A percentile compares a stretch with the other conserved stretches of the same genome.
These are phyloP conservation scores for Cantharellus cinnabarinus DNA, from an alignment of 768 basidiomycete species.

Conservation along the genomic window DNA sequence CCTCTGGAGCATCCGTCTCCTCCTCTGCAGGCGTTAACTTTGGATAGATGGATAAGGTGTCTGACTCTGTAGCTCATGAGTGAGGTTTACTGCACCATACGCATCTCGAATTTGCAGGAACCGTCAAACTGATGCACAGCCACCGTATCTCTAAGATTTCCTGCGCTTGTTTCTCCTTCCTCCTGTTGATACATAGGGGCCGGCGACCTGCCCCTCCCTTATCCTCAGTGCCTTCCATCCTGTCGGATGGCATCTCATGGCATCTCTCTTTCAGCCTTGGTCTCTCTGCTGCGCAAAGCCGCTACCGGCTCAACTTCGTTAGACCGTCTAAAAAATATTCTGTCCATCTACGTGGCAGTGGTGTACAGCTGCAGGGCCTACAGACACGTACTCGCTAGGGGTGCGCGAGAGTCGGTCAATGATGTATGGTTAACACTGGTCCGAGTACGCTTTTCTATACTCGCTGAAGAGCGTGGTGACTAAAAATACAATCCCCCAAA, in stretches of 20 bases:
- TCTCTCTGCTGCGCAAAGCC: neutral
- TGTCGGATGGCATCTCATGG: neutral
- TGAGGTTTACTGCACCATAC: neutral
- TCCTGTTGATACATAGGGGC: neutral
- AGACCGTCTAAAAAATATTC: constrained; percentile 32
- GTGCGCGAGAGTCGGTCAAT: constrained; percentile 25
- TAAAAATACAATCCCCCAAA: neutral
- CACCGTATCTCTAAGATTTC: neutral
- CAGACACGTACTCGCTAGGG: constrained; percentile 45
- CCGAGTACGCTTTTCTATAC: constrained; percentile 21
- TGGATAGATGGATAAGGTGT: neutral
- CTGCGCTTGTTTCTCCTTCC: neutral
- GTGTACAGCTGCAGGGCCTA: constrained; percentile 31
- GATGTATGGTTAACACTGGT: constrained; percentile 35
- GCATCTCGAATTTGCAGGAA: neutral
- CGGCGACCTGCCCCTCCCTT: neutral
- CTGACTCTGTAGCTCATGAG: neutral
- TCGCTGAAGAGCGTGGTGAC: neutral
- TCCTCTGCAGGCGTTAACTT: constrained; percentile 40
- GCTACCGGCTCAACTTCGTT: constrained; percentile 2
- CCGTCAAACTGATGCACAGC: neutral
- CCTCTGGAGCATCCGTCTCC: constrained; percentile 50
- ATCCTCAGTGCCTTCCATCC: neutral
- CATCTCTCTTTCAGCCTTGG: neutral
- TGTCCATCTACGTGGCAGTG: constrained; percentile 40